Percentiles rank a stretch among this genome's conserved stretches.
phyloP scores from a whole-genome alignment of 108 stramenopile species.

The Skeletonema tropicum region DNA sequence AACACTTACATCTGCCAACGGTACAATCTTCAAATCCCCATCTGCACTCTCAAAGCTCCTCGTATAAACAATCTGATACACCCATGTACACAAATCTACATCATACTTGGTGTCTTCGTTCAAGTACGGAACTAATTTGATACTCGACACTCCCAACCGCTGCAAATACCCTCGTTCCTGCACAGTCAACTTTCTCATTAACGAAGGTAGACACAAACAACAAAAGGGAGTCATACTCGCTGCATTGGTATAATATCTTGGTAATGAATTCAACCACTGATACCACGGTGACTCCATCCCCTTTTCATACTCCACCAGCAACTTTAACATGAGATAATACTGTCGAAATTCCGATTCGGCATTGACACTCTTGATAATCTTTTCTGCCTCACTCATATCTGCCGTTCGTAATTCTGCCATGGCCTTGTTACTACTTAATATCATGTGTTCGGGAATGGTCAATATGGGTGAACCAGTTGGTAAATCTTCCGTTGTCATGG shows the following conservation, averaged over 20 bases:
- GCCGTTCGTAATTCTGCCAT: conserved; percentile 39
- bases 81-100: conserved; percentile 52
- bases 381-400: conserved; percentile 31
- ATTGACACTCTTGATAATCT: conserved; percentile 23
- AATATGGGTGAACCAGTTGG: conserved; percentile 54
- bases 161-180: conserved; percentile 25
- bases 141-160: conserved; percentile 16
- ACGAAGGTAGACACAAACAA: conserved; percentile 26
- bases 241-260: conserved; percentile 58
- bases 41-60: conserved; percentile 30
- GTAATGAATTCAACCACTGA: conserved; percentile 58
- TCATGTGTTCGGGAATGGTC: conserved; percentile 44
- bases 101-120: conserved; percentile 51
- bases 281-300: conserved; percentile 40
- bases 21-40: conserved; percentile 51
- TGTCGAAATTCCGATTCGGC: conserved; percentile 23
- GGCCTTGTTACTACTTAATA: conserved; percentile 34
- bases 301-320: conserved; percentile 54
- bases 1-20: conserved; percentile 47
- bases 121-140: conserved; percentile 24
- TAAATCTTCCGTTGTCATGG: conserved; percentile 43
- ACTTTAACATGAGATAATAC: conserved; percentile 46
- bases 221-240: conserved; percentile 58
- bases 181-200: conserved; percentile 32
- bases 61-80: conserved; percentile 60